Percentiles rank a stretch among this genome's conserved stretches.
Evolutionary conservation across 345 rosid species (phyloP).

Genomic region (Eucalyptus curtisii): DNA sequence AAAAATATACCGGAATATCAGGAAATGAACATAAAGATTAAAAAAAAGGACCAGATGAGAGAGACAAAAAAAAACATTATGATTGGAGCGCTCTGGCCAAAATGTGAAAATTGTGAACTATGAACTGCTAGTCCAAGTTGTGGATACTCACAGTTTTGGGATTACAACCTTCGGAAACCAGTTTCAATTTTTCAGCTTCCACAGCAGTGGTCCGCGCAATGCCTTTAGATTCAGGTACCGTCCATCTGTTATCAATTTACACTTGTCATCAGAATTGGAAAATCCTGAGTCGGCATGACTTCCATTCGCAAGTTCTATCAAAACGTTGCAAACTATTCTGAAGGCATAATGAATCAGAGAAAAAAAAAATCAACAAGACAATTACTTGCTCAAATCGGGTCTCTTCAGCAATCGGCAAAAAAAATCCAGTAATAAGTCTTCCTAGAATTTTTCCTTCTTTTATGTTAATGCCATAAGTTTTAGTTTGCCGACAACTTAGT

Average conservation of each 20-base stretch:
- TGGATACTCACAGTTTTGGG: conserved; percentile 45
- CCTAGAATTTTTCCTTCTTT: not conserved
- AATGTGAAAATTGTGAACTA: not conserved
- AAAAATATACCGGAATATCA: conserved; percentile 17
- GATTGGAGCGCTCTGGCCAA: not conserved
- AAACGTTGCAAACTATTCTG: not conserved
- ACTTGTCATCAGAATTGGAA: not conserved
- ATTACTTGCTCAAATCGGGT: not conserved
- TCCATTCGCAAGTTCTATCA: not conserved
- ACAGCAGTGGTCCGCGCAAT: conserved; percentile 38
- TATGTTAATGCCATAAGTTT: not conserved
- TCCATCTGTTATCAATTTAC: conserved; percentile 42
- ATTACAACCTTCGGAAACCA: conserved; percentile 74
- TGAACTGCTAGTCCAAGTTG: not conserved
- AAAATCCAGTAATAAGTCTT: not conserved
- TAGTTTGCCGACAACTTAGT: not conserved
- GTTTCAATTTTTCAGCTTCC: conserved; percentile 66
- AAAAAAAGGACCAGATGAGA: not conserved
- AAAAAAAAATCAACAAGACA: not conserved
- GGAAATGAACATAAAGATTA: not conserved
- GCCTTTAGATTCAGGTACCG: conserved; percentile 56
- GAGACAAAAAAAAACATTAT: not conserved
- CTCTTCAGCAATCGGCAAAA: not conserved
- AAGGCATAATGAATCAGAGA: not conserved
- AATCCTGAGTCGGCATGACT: not conserved